Evolutionary conservation across 2,329 filamentous ascomycete genomes (phyloP).

Genomic region (Dryadomyces sulphureus): DNA sequence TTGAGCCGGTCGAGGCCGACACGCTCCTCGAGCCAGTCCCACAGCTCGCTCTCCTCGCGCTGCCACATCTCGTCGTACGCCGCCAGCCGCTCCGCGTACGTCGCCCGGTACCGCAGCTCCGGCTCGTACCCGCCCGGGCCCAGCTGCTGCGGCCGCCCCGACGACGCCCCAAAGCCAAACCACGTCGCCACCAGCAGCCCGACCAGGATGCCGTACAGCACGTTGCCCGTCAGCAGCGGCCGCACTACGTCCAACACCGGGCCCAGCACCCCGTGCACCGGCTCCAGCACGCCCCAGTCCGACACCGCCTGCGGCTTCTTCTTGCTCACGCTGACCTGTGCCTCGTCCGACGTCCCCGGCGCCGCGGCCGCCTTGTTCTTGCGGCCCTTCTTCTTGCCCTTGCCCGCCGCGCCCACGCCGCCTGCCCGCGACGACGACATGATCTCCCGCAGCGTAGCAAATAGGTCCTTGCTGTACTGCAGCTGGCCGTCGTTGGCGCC

Average conservation of each 20-base stretch:
- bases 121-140: slow-evolving; percentile 19
- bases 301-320: slow-evolving; percentile 22
- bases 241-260: slow-evolving; percentile 55
- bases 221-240: slow-evolving; percentile 60
- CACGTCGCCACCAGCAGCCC: slow-evolving; percentile 61
- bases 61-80: slow-evolving; percentile 93
- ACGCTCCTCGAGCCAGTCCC: slow-evolving; percentile 86
- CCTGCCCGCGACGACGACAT: slow-evolving; percentile 45
- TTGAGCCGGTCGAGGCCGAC: slow-evolving; percentile 52
- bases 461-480: slow-evolving; percentile 67
- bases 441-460: slow-evolving; percentile 57
- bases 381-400: slow-evolving; percentile 46
- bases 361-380: slow-evolving; percentile 32
- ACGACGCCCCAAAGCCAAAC: slow-evolving; percentile 45
- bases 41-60: slow-evolving; percentile 73
- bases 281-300: slow-evolving; percentile 72
- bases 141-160: slow-evolving; percentile 21
- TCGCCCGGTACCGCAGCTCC: slow-evolving; percentile 20
- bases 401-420: slow-evolving; percentile 31
- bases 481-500: slow-evolving; percentile 82
- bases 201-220: slow-evolving; percentile 60
- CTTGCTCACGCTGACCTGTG: slow-evolving; percentile 14
- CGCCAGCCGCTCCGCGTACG: slow-evolving; percentile 50
- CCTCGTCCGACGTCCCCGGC: slow-evolving; percentile 25
- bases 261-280: slow-evolving; percentile 52